A percentile compares a stretch with the other conserved stretches of the same genome.
phyloP scores from a whole-genome alignment of 139 green algal genomes.

The Micractinium sp. region DNA sequence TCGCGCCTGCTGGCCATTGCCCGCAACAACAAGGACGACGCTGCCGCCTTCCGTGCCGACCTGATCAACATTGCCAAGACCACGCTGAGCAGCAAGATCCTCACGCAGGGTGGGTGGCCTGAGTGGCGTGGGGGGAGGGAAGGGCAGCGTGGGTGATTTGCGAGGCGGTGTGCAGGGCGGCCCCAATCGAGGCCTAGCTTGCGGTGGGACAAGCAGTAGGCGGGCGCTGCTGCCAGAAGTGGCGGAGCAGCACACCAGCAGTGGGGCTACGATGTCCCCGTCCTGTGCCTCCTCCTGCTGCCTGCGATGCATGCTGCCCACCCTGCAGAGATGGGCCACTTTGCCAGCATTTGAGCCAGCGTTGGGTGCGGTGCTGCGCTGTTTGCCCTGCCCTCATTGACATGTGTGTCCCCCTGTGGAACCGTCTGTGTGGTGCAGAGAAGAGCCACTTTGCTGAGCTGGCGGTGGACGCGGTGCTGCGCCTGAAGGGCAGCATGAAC shows the following conservation, averaged over 20 bases:
- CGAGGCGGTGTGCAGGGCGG: too few species aligned
- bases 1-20: conserved; percentile 58
- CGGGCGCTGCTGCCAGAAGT: too few species aligned
- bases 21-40: conserved; percentile 59
- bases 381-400: background rate
- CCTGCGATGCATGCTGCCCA: background rate
- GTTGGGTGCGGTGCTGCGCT: background rate
- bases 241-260: too few species aligned
- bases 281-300: background rate
- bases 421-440: conserved; percentile 38
- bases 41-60: conserved; percentile 71
- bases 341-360: background rate
- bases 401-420: background rate
- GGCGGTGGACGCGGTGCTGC: conserved; percentile 94
- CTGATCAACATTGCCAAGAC: conserved; percentile 97
- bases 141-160: too few species aligned
- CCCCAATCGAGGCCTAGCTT: too few species aligned
- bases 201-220: too few species aligned
- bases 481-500: conserved; percentile 91
- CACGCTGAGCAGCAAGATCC: conserved; percentile 96
- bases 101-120: conserved; percentile 24
- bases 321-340: background rate
- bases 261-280: too few species aligned
- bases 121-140: background rate
- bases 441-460: conserved; percentile 96